phyloP scores from a whole-genome alignment of 768 basidiomycete genomes.

The Psilocybe cyanescens region DNA sequence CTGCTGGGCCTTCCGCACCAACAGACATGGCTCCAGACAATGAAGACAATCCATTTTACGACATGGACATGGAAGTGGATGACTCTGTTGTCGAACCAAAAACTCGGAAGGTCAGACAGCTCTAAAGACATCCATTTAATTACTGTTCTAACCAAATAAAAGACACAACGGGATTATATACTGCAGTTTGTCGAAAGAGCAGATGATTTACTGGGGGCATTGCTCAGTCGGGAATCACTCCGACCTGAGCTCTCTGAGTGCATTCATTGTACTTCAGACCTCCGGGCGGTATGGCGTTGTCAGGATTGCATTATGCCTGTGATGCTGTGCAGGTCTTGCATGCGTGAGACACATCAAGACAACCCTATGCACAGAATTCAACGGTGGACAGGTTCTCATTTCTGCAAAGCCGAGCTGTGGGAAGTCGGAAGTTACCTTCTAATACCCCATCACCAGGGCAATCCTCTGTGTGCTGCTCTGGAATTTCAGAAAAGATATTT shows the following conservation, averaged over 20 bases:
- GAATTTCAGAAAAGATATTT: too few relatives aligned
- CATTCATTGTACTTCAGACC: background rate
- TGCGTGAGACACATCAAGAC: background rate
- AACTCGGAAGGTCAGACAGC: too few relatives aligned
- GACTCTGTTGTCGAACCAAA: too few relatives aligned
- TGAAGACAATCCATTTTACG: too few relatives aligned
- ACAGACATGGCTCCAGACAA: too few relatives aligned
- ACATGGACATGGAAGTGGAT: too few relatives aligned
- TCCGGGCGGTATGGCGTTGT: slow-evolving; percentile 12
- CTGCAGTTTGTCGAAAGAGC: background rate
- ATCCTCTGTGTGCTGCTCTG: too few relatives aligned
- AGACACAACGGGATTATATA: slow-evolving; percentile 2
- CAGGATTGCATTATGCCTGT: background rate
- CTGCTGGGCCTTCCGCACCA: too few relatives aligned
- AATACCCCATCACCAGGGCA: too few relatives aligned
- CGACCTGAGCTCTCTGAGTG: background rate
- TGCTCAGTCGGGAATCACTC: background rate
- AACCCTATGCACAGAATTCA: background rate
- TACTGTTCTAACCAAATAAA: background rate
- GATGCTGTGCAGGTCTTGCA: background rate
- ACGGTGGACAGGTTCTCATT: too few relatives aligned
- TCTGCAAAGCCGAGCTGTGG: too few relatives aligned
- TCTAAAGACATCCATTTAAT: background rate
- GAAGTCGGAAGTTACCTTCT: too few relatives aligned
- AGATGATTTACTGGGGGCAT: background rate